Percentiles rank a stretch among this genome's conserved stretches.
Evolutionary conservation across 192 early-diverging fungal genomes (phyloP).

Genomic region (Anaeromyces robustus): DNA sequence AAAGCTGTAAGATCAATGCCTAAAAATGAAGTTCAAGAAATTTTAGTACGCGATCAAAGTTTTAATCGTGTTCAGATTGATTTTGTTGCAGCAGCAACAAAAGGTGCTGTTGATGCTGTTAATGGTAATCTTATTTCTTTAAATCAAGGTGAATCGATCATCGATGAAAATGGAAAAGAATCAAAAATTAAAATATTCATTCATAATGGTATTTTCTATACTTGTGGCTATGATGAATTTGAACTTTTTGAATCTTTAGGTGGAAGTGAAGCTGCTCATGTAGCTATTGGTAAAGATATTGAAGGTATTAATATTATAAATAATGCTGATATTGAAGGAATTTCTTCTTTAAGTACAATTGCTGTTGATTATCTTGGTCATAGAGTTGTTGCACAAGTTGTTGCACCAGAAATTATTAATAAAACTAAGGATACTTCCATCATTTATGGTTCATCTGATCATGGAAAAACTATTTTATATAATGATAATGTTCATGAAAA

Average conservation of each 20-base stretch:
- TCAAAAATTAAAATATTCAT: conserved; percentile 42
- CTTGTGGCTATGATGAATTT: conserved; percentile 69
- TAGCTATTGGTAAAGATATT: conserved; percentile 86
- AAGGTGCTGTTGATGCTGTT: conserved; percentile 61
- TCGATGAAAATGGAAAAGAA: conserved; percentile 31
- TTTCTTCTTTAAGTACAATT: conserved; percentile 77
- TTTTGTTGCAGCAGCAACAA: conserved; percentile 79
- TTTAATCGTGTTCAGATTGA: conserved; percentile 74
- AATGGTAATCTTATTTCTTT: conserved; percentile 58
- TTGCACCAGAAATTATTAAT: conserved; percentile 66
- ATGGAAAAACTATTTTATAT: conserved; percentile 48
- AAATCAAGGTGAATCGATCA: conserved; percentile 57
- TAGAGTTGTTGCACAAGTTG: conserved; percentile 81
- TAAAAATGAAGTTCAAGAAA: conserved; percentile 53
- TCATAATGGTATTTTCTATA: conserved; percentile 94
- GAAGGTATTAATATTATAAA: conserved; percentile 68
- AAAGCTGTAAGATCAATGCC: conserved; percentile 79
- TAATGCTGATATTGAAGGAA: conserved; percentile 55
- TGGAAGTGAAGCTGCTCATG: conserved; percentile 78
- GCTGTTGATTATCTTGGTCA: conserved; percentile 85
- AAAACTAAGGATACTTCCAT: conserved; percentile 16
- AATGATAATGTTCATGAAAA: conserved; percentile 63
- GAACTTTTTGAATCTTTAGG: conserved; percentile 70
- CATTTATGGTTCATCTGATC: conserved; percentile 84
- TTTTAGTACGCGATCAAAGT: conserved; percentile 68